Evolutionary conservation across 257 asterid genomes (phyloP).

Genomic region (Cinchona pubescens): DNA sequence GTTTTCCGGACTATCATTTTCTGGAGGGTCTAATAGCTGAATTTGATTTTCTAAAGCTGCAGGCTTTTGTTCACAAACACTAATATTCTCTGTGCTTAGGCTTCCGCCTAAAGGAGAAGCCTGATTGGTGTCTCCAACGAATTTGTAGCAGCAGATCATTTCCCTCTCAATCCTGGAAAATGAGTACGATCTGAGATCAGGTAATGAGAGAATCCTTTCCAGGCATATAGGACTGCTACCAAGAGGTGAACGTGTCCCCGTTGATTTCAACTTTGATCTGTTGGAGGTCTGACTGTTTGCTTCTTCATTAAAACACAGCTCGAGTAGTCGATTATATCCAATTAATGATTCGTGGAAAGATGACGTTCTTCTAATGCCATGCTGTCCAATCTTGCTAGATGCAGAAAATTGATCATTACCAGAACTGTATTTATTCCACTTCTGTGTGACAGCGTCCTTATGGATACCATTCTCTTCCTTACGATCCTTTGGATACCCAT

Average conservation of each 20-base stretch:
- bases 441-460: constrained; percentile 14
- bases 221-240: constrained; percentile 22
- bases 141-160: constrained; percentile 19
- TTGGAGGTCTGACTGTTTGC: constrained; percentile 32
- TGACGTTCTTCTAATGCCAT: constrained; percentile 40
- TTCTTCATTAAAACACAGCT: constrained; percentile 28
- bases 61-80: constrained; percentile 24
- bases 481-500: constrained; percentile 34
- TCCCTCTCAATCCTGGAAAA: constrained; percentile 44
- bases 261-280: constrained; percentile 25
- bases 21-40: constrained; percentile 10
- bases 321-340: constrained; percentile 46
- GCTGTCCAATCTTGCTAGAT: constrained; percentile 13
- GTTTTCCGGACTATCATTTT: constrained; percentile 29
- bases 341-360: constrained; percentile 53
- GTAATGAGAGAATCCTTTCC: constrained; percentile 66
- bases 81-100: constrained; percentile 20
- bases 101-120: constrained; percentile 1
- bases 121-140: constrained; percentile 14
- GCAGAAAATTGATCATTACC: constrained; percentile 10
- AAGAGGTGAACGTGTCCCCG: constrained; percentile 19
- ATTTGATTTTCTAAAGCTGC: constrained; percentile 28
- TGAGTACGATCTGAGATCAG: constrained; percentile 61
- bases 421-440: constrained; percentile 19
- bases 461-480: constrained; percentile 16